phyloP scores from a whole-genome alignment of 331 rosid species.

The Phaseolus coccineus region DNA sequence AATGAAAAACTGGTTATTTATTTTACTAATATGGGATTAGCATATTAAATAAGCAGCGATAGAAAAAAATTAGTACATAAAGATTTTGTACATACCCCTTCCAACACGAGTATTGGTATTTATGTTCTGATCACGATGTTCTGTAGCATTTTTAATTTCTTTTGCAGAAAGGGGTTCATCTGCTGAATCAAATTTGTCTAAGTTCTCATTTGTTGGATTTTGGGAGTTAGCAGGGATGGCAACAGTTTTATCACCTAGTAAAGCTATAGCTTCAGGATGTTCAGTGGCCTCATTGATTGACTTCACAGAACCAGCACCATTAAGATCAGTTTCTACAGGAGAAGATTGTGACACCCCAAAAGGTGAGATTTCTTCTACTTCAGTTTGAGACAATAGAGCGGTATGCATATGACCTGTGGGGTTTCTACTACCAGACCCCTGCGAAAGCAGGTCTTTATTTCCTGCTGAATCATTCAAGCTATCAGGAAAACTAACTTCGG shows the following conservation, averaged over 20 bases:
- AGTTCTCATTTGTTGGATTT: conserved; percentile 47
- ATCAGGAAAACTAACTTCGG: conserved; percentile 68
- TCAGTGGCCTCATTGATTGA: conserved; percentile 54
- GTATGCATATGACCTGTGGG: conserved; percentile 45
- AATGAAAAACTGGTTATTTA: conserved; percentile 24
- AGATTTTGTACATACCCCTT: conserved; percentile 60
- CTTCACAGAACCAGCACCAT: conserved; percentile 47
- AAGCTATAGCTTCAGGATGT: conserved; percentile 42
- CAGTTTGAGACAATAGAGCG: conserved; percentile 53
- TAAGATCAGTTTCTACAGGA: conserved; percentile 47
- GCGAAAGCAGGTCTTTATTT: conserved; percentile 58
- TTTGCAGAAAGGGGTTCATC: conserved; percentile 58
- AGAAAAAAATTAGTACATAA: background rate
- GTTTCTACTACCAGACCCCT: conserved; percentile 56
- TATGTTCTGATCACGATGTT: conserved; percentile 56
- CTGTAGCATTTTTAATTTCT: conserved; percentile 63
- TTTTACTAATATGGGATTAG: conserved; percentile 21
- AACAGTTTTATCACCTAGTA: conserved; percentile 55
- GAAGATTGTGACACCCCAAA: conserved; percentile 55
- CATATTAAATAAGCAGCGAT: conserved; percentile 23
- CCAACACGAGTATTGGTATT: conserved; percentile 64
- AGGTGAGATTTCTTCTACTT: conserved; percentile 51
- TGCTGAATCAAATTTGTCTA: conserved; percentile 50
- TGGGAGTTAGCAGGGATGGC: conserved; percentile 48
- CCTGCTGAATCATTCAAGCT: conserved; percentile 67